A percentile compares a stretch with the other conserved stretches of the same genome.
Conservation (phyloP, 2,329 filamentous ascomycete genomes). For the Zasmidium citrigriseum region DNA sequence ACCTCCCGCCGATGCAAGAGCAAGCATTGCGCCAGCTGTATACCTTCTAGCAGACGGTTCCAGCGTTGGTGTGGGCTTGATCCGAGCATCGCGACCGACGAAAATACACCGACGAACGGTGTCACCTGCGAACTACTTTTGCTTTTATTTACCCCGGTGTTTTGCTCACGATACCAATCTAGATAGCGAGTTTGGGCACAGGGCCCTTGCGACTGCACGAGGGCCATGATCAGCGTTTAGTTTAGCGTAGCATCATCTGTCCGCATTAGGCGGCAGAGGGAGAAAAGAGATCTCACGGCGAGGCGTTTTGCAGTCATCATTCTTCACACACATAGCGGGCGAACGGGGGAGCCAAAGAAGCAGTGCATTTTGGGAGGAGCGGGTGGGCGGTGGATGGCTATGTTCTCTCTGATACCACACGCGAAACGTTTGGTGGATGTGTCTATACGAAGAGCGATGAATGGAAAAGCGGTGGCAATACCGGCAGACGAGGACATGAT, state of each 20-base stretch:
- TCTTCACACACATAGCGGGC: background rate
- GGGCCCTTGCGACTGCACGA: background rate
- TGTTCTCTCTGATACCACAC: background rate
- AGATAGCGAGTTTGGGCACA: constrained; percentile 24
- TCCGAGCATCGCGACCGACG: background rate
- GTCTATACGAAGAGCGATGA: background rate
- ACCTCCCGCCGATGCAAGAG: constrained; percentile 47
- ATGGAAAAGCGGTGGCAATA: background rate
- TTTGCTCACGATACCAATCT: constrained; percentile 28
- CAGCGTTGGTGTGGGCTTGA: constrained; percentile 13
- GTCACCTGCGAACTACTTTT: background rate
- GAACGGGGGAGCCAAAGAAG: background rate
- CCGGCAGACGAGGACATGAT: background rate
- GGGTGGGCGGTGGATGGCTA: background rate
- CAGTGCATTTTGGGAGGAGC: background rate
- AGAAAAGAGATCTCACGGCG: constrained; percentile 19
- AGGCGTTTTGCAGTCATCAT: constrained; percentile 19
- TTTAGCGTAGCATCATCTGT: constrained; percentile 38
- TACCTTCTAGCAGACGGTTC: constrained; percentile 34
- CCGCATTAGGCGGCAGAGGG: constrained; percentile 38
- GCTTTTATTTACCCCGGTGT: constrained; percentile 12
- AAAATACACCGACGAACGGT: background rate
- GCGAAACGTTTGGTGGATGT: background rate
- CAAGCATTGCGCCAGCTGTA: constrained; percentile 47
- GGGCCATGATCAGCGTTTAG: constrained; percentile 26